phyloP scores from a whole-genome alignment of 2,329 filamentous ascomycete genomes.

The Lomentospora prolificans region DNA sequence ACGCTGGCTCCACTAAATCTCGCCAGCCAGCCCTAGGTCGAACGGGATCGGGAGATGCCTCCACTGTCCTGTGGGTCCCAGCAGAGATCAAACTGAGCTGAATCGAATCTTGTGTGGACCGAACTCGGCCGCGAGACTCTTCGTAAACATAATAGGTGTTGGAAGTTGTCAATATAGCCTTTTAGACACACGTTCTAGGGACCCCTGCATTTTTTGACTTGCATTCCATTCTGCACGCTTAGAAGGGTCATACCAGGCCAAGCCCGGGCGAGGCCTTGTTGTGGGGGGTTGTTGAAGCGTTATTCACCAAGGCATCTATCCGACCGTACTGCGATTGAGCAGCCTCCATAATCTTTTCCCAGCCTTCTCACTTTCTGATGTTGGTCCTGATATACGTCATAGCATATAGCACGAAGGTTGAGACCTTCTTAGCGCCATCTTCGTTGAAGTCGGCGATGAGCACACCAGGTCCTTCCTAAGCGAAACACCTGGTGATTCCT shows the following conservation, averaged over 20 bases:
- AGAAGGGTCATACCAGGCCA: conserved; percentile 72
- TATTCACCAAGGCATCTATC: conserved; percentile 59
- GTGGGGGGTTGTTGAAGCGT: conserved; percentile 78
- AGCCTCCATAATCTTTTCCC: conserved; percentile 2
- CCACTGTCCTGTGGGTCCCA: conserved; percentile 9
- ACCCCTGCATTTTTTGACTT: too few species aligned
- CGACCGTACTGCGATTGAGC: neutral
- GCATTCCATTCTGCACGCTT: conserved; percentile 60
- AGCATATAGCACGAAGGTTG: neutral
- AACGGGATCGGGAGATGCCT: conserved; percentile 9
- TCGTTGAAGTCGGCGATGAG: conserved; percentile 67
- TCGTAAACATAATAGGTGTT: too few species aligned
- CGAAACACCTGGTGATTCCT: conserved; percentile 69
- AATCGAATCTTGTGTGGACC: conserved; percentile 69
- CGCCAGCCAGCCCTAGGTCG: too few species aligned
- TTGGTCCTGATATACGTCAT: conserved; percentile 6
- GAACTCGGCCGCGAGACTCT: conserved; percentile 56
- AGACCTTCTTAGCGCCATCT: conserved; percentile 57
- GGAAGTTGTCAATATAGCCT: too few species aligned
- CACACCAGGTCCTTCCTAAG: conserved; percentile 64
- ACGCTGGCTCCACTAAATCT: too few species aligned
- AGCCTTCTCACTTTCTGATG: conserved; percentile 8
- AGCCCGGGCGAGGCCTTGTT: conserved; percentile 60
- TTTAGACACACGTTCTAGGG: too few species aligned
- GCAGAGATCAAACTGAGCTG: conserved; percentile 61